phyloP scores from a whole-genome alignment of 2,329 filamentous ascomycete species.

The Hypoxylon sp. region DNA sequence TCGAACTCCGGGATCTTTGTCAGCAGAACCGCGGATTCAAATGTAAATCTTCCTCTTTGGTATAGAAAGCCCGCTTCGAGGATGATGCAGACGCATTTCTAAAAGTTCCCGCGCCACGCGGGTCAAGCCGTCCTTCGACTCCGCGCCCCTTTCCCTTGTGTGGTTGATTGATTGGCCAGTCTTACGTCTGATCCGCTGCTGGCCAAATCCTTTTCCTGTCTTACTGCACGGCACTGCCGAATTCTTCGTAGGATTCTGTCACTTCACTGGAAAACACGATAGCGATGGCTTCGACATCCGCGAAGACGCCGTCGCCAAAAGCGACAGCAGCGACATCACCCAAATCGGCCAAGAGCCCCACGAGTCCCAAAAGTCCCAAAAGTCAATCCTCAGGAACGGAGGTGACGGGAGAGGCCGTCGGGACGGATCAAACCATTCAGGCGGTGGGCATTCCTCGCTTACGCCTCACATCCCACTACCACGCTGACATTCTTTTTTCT shows the following conservation, averaged over 20 bases:
- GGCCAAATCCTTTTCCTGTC: constrained; percentile 14
- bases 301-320: constrained; percentile 21
- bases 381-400: constrained; percentile 16
- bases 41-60: constrained; percentile 5
- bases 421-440: constrained; percentile 28
- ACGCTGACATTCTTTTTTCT: constrained; percentile 13
- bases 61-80: neutral
- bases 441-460: constrained; percentile 12
- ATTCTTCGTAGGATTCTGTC: constrained; percentile 15
- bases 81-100: constrained; percentile 10
- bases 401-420: constrained; percentile 13
- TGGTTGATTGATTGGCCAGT: constrained; percentile 13
- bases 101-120: constrained; percentile 24
- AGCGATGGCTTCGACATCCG: constrained; percentile 25
- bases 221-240: constrained; percentile 9
- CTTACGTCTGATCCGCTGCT: constrained; percentile 16
- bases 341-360: neutral
- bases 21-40: constrained; percentile 14
- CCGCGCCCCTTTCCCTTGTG: constrained; percentile 16
- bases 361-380: constrained; percentile 2
- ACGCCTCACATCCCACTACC: neutral
- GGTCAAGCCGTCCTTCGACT: constrained; percentile 24
- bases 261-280: constrained; percentile 5
- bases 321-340: constrained; percentile 22
- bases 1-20: constrained; percentile 19